Conservation (phyloP, 768 basidiomycete genomes). For the Cystobasidium onofrii region DNA sequence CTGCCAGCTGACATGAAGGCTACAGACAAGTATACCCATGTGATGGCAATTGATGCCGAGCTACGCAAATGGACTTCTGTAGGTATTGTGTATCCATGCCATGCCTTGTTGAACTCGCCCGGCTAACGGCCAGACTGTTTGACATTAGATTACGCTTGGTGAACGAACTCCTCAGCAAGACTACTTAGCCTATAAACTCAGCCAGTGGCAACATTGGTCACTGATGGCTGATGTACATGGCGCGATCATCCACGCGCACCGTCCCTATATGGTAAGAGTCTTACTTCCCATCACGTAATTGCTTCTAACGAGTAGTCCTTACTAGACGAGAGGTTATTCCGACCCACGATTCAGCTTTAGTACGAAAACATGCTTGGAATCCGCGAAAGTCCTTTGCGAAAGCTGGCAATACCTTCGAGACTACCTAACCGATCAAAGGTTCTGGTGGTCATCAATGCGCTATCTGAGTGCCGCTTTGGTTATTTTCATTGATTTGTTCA, state of each 20-base stretch:
- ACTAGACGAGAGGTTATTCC: slow-evolving; percentile 12
- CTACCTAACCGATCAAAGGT: slow-evolving; percentile 7
- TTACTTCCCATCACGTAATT: not conserved
- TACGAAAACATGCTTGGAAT: slow-evolving; percentile 18
- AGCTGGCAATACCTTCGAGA: slow-evolving; percentile 9
- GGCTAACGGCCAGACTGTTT: too few relatives aligned
- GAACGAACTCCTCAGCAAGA: not conserved
- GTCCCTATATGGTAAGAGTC: slow-evolving; percentile 16
- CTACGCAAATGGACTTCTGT: slow-evolving; percentile 1
- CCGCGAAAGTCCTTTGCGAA: slow-evolving; percentile 17
- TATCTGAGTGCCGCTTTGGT: slow-evolving; percentile 32
- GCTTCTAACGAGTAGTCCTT: not conserved
- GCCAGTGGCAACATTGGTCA: slow-evolving; percentile 11
- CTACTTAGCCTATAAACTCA: slow-evolving; percentile 6
- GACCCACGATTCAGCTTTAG: slow-evolving; percentile 9
- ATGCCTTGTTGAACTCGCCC: too few relatives aligned
- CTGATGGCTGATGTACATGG: slow-evolving; percentile 25
- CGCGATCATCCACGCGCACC: slow-evolving; percentile 1
- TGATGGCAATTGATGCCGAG: not conserved
- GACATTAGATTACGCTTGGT: not conserved
- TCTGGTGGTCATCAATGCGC: slow-evolving; percentile 5
- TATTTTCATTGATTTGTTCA: slow-evolving; percentile 37
- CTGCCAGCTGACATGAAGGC: slow-evolving; percentile 13
- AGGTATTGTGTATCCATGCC: not conserved
- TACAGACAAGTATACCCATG: slow-evolving; percentile 4